Evolutionary conservation across 805 yeast genomes (phyloP).

Genomic region (Lipomyces anomalus): DNA sequence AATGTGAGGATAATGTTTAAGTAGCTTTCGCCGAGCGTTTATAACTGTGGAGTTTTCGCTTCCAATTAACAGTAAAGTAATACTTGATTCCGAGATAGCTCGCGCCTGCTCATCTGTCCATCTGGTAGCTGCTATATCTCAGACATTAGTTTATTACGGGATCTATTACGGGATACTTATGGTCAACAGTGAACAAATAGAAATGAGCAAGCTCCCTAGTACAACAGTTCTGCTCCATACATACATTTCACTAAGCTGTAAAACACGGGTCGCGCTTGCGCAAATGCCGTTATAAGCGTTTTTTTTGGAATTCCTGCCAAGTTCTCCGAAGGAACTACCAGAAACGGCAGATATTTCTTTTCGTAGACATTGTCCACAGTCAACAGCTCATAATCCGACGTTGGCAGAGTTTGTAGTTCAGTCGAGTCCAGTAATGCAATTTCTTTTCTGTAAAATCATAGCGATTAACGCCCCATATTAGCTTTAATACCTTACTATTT

Average conservation of each 20-base stretch:
- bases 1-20: conserved; percentile 14
- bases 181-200: too few species aligned
- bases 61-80: conserved; percentile 13
- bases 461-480: too few species aligned
- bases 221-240: too few species aligned
- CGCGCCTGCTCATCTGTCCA: conserved; percentile 17
- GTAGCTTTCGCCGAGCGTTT: conserved; percentile 15
- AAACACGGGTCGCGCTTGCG: conserved; percentile 8
- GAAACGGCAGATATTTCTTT: conserved; percentile 8
- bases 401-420: conserved; percentile 6
- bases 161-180: background rate
- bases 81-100: conserved; percentile 6
- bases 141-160: too few species aligned
- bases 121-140: conserved; percentile 4
- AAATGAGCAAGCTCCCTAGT: too few species aligned
- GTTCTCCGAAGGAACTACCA: conserved; percentile 16
- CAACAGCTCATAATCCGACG: background rate
- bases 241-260: background rate
- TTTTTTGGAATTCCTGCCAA: conserved; percentile 17
- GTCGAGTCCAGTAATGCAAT: conserved; percentile 13
- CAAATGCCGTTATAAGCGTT: conserved; percentile 11
- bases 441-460: conserved; percentile 10
- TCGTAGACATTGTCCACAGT: conserved; percentile 10
- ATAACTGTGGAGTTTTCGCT: conserved; percentile 21
- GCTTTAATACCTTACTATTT: too few species aligned